phyloP scores from a whole-genome alignment of 345 rosid species.

The Citrus glauca region DNA sequence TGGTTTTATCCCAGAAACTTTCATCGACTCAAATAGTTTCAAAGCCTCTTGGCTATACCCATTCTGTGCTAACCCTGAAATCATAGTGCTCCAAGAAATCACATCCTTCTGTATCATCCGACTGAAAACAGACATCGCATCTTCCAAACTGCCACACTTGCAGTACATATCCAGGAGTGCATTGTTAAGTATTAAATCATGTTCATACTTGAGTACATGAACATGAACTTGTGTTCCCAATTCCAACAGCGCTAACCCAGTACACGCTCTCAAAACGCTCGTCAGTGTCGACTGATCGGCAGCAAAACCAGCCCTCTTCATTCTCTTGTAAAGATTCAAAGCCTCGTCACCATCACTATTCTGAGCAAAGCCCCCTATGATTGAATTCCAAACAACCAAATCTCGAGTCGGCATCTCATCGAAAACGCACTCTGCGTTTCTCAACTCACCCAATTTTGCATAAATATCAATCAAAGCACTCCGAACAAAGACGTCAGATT shows the following conservation, averaged over 20 bases:
- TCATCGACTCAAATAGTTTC: constrained; percentile 49
- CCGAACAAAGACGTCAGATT: constrained; percentile 61
- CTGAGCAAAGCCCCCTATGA: constrained; percentile 73
- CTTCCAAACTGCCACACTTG: constrained; percentile 67
- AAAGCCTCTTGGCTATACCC: constrained; percentile 66
- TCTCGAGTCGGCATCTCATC: constrained; percentile 55
- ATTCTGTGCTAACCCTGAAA: constrained; percentile 68
- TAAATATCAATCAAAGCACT: constrained; percentile 67
- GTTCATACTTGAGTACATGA: constrained; percentile 56
- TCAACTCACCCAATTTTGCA: constrained; percentile 51
- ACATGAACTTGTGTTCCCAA: constrained; percentile 71
- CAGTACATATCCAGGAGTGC: constrained; percentile 78
- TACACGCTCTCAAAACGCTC: constrained; percentile 66
- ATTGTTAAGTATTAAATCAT: constrained; percentile 59
- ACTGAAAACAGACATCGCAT: constrained; percentile 42
- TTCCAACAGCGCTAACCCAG: constrained; percentile 54
- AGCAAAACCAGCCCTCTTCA: constrained; percentile 56
- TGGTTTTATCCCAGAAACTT: constrained; percentile 42
- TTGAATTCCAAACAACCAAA: constrained; percentile 73
- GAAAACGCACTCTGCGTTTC: constrained; percentile 40
- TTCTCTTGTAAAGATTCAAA: constrained; percentile 48
- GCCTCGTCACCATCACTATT: constrained; percentile 52
- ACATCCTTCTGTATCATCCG: constrained; percentile 59
- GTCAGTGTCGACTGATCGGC: constrained; percentile 56
- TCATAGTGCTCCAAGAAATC: constrained; percentile 80